phyloP scores from a whole-genome alignment of 176 grass and related monocot genomes.

The Secale cereale region DNA sequence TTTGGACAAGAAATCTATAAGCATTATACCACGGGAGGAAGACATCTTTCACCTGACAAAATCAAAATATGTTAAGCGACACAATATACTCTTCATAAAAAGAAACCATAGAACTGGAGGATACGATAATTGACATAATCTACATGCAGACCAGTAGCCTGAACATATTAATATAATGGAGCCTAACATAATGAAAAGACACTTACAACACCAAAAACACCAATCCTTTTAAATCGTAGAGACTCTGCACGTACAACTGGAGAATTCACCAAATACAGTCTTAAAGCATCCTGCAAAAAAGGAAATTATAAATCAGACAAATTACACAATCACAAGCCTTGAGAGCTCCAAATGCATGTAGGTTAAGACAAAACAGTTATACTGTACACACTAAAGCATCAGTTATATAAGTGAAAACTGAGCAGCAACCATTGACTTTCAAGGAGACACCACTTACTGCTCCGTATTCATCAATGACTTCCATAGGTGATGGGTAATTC shows the following conservation, averaged over 20 bases:
- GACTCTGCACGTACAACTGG: slow-evolving; percentile 94
- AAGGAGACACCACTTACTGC: slow-evolving; percentile 63
- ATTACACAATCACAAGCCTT: neutral
- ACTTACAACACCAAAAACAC: slow-evolving; percentile 96
- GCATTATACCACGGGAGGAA: slow-evolving; percentile 99
- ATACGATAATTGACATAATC: slow-evolving; percentile 3
- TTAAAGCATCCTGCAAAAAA: slow-evolving; percentile 84
- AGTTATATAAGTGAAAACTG: neutral
- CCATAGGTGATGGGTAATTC: slow-evolving; percentile 81
- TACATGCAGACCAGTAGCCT: slow-evolving; percentile 26
- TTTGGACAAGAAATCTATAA: slow-evolving; percentile 97
- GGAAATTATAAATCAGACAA: neutral
- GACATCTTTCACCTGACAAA: slow-evolving; percentile 95
- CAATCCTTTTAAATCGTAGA: slow-evolving; percentile 85
- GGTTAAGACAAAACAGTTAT: neutral
- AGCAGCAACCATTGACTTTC: slow-evolving; percentile 5
- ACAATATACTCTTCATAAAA: slow-evolving; percentile 2
- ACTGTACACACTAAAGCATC: slow-evolving; percentile 4
- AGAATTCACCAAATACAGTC: slow-evolving; percentile 94
- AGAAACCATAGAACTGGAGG: slow-evolving; percentile 15
- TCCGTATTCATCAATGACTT: slow-evolving; percentile 86
- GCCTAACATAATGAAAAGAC: slow-evolving; percentile 7
- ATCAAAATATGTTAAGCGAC: slow-evolving; percentile 6
- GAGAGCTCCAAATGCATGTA: slow-evolving; percentile 14
- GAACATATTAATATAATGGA: neutral